Evolutionary conservation across 352 stramenopile species (phyloP).

Genomic region (Phytophthora uliginosa): DNA sequence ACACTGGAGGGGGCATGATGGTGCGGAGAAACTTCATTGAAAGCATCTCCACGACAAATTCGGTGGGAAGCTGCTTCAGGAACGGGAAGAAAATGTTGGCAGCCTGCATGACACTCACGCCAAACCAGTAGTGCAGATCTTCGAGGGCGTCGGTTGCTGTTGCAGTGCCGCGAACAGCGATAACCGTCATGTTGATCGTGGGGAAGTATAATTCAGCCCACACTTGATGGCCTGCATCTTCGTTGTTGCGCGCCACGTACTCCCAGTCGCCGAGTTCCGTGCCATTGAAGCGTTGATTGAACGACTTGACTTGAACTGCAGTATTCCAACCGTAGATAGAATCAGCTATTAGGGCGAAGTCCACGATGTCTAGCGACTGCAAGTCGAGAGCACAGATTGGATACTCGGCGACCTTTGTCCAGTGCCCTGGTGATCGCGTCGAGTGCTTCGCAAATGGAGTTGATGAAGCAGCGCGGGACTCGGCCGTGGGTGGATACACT

Average conservation of each 20-base stretch:
- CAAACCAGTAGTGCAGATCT: slow-evolving; percentile 91
- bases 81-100: slow-evolving; percentile 90
- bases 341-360: slow-evolving; percentile 90
- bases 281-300: slow-evolving; percentile 84
- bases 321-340: slow-evolving; percentile 87
- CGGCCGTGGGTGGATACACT: slow-evolving; percentile 62
- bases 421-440: slow-evolving; percentile 22
- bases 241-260: slow-evolving; percentile 80
- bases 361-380: slow-evolving; percentile 72
- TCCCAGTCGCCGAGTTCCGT: slow-evolving; percentile 82
- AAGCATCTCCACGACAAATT: slow-evolving; percentile 87
- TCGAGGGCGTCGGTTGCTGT: slow-evolving; percentile 87
- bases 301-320: slow-evolving; percentile 75
- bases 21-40: slow-evolving; percentile 78
- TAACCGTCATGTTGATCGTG: slow-evolving; percentile 87
- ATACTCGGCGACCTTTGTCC: slow-evolving; percentile 76
- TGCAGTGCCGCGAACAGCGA: slow-evolving; percentile 85
- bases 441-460: slow-evolving; percentile 29
- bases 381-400: slow-evolving; percentile 83
- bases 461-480: slow-evolving; percentile 23
- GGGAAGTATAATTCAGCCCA: slow-evolving; percentile 90
- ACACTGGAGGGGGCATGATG: slow-evolving; percentile 86
- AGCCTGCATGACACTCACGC: slow-evolving; percentile 89
- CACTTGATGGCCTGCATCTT: slow-evolving; percentile 72
- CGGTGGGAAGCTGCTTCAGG: slow-evolving; percentile 81